Conservation (phyloP, 2,329 filamentous ascomycete genomes). For the Hypoxylon sp. region DNA sequence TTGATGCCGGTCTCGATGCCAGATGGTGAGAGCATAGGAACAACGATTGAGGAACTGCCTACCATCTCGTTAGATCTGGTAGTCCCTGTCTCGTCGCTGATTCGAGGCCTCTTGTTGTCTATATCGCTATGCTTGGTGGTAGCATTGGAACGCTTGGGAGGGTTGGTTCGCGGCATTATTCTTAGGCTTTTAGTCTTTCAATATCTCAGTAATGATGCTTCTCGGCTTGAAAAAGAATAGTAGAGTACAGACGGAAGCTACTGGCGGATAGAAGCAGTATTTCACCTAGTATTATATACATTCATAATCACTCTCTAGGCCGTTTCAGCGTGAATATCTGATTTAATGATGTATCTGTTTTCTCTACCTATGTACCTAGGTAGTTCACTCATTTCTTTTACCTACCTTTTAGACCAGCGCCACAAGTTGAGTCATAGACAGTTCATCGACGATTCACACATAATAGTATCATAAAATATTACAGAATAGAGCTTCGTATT, state of each 20-base stretch:
- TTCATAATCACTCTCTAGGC: background rate
- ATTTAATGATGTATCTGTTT: background rate
- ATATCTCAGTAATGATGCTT: background rate
- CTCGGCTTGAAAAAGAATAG: background rate
- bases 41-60: background rate
- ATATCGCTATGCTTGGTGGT: too few relatives aligned
- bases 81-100: background rate
- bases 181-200: background rate
- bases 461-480: background rate
- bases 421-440: background rate
- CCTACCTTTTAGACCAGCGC: background rate
- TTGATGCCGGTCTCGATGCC: background rate
- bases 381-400: background rate
- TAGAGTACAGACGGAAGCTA: background rate
- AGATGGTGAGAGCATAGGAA: background rate
- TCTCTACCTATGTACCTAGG: background rate
- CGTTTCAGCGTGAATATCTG: background rate
- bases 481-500: background rate
- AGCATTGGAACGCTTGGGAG: conserved; percentile 1
- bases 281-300: conserved; percentile 2
- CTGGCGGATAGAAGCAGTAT: background rate
- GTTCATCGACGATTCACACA: background rate
- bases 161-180: background rate
- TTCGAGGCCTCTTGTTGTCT: background rate
- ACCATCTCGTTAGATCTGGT: background rate